These are phyloP conservation scores for Trichoderma erinaceum DNA, from an alignment of 495 filamentous ascomycete genomes.

Conservation along the genomic window DNA sequence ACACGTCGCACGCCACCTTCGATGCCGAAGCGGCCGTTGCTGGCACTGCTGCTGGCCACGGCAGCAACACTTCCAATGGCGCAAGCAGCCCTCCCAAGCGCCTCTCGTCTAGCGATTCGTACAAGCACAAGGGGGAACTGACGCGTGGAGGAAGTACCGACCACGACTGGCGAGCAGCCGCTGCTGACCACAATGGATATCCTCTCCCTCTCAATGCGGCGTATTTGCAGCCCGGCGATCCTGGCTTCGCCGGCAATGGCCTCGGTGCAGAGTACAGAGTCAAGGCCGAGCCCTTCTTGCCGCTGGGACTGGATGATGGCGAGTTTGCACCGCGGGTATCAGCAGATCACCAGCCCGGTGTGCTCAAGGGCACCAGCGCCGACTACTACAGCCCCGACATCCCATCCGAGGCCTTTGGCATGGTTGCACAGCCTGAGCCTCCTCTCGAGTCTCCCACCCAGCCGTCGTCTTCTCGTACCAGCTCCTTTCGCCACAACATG, in stretches of 20 bases:
- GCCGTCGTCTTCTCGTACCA: constrained; percentile 6
- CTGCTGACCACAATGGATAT: background rate
- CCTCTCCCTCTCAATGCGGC: background rate
- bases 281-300: background rate
- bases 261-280: background rate
- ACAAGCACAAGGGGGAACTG: constrained; percentile 3
- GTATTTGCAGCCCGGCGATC: constrained; percentile 2
- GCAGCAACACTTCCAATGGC: background rate
- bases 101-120: constrained; percentile 18
- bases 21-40: constrained; percentile 21
- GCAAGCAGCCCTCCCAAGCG: background rate
- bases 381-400: constrained; percentile 17
- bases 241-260: background rate
- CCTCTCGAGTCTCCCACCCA: background rate
- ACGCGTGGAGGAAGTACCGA: constrained; percentile 1
- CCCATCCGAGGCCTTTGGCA: constrained; percentile 16
- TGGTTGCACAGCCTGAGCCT: background rate
- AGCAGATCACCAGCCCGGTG: background rate
- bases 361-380: constrained; percentile 15
- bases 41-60: background rate
- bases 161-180: background rate
- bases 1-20: constrained; percentile 21
- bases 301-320: background rate
- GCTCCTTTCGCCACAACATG: constrained; percentile 16
- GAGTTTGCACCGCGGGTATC: constrained; percentile 3